These are phyloP conservation scores for Chytriomyces confervae DNA, from an alignment of 192 early-diverging fungal genomes.

Conservation along the genomic window DNA sequence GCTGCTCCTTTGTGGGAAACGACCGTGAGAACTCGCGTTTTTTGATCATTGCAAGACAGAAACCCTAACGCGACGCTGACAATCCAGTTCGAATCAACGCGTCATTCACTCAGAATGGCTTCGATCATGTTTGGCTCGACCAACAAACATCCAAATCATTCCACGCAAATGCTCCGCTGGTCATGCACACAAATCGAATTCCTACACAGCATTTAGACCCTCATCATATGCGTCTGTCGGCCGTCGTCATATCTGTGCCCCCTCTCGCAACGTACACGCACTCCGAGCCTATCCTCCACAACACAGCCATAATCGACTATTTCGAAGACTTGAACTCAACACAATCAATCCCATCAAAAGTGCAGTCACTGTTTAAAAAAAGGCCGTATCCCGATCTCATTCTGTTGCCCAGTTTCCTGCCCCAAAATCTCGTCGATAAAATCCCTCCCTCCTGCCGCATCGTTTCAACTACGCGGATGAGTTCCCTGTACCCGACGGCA, in stretches of 20 bases:
- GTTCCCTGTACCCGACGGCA: neutral
- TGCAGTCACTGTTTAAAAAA: neutral
- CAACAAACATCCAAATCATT: neutral
- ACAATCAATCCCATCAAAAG: neutral
- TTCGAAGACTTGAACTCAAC: neutral
- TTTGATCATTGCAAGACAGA: no score
- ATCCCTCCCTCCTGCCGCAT: neutral
- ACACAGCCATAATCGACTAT: neutral
- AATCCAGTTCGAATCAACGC: neutral
- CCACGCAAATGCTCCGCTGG: no score
- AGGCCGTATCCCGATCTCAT: neutral
- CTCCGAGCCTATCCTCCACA: no score
- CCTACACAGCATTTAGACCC: no score
- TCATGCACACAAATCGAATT: no score
- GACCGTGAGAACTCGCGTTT: no score
- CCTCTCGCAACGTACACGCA: no score
- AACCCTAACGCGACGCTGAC: no score
- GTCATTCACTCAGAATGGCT: slow-evolving; percentile 16
- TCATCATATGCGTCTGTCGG: no score
- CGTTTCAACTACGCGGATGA: neutral
- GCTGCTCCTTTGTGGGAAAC: neutral
- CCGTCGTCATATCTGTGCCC: no score
- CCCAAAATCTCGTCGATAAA: neutral
- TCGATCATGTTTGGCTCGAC: slow-evolving; percentile 22
- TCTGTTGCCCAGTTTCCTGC: neutral